phyloP scores from a whole-genome alignment of 805 yeast species.

The Metschnikowia cubensis region DNA sequence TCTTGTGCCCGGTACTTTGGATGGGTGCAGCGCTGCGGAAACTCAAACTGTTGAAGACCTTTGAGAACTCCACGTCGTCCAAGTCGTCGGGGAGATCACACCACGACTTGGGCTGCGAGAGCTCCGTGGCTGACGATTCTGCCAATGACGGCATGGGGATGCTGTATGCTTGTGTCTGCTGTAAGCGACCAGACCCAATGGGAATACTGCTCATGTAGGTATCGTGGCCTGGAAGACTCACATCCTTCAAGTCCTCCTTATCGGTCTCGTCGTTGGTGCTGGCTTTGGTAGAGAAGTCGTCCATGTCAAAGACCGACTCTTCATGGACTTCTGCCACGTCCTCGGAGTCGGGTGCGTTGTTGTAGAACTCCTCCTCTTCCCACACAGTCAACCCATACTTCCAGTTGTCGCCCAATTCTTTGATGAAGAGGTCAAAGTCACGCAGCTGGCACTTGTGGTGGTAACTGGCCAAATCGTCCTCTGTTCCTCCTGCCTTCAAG shows the following conservation, averaged over 20 bases:
- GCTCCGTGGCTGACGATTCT: conserved; percentile 17
- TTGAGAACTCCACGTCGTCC: conserved; percentile 26
- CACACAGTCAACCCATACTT: conserved; percentile 43
- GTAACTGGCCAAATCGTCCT: conserved; percentile 27
- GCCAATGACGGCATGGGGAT: conserved; percentile 28
- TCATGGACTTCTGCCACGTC: conserved; percentile 3
- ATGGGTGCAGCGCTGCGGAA: conserved; percentile 6
- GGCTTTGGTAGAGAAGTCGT: conserved; percentile 9
- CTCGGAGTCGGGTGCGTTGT: conserved; percentile 3
- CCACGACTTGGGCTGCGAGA: conserved; percentile 31
- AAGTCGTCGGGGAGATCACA: conserved; percentile 23
- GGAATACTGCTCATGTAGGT: conserved; percentile 2
- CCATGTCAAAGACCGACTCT: conserved; percentile 16
- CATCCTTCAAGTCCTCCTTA: background rate
- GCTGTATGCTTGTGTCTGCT: background rate
- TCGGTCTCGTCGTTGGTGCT: background rate
- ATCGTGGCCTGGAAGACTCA: background rate
- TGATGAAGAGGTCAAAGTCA: conserved; percentile 32
- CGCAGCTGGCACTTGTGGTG: conserved; percentile 26
- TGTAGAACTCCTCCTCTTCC: conserved; percentile 34
- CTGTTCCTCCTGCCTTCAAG: conserved; percentile 34
- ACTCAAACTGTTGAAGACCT: conserved; percentile 14
- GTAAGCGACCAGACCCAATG: conserved; percentile 4
- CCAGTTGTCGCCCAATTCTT: conserved; percentile 26
- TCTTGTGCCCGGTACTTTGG: background rate